These are phyloP conservation scores for Raphanus hybrid DNA, from an alignment of 441 rosid genomes.

Conservation along the genomic window DNA sequence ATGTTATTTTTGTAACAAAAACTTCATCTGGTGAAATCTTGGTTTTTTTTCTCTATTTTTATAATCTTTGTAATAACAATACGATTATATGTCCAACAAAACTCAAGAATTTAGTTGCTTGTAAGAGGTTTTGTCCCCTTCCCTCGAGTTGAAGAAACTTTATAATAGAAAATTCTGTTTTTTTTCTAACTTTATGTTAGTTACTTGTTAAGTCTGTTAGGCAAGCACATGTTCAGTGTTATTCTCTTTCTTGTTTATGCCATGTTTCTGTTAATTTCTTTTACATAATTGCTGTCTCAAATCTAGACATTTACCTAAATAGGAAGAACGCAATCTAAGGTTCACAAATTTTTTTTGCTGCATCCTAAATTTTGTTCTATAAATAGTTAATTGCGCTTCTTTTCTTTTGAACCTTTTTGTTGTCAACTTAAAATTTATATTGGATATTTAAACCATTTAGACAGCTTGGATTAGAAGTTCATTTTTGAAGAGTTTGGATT, in stretches of 20 bases:
- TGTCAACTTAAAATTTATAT: not conserved
- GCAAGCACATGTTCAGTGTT: slow-evolving; percentile 23
- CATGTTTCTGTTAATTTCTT: slow-evolving; percentile 5
- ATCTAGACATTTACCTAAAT: slow-evolving; percentile 14
- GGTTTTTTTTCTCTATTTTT: too few species aligned
- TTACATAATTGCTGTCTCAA: slow-evolving; percentile 14
- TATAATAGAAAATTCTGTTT: not conserved
- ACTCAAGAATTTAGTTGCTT: not conserved
- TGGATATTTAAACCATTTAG: not conserved
- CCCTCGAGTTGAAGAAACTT: too few species aligned
- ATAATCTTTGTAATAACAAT: not conserved
- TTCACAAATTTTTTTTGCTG: not conserved
- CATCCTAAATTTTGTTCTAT: not conserved
- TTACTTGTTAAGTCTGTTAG: not conserved
- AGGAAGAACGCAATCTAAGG: slow-evolving; percentile 30
- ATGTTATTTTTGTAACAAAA: too few species aligned
- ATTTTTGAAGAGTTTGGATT: not conserved
- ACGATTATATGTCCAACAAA: not conserved
- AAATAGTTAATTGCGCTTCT: not conserved
- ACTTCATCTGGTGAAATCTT: too few species aligned
- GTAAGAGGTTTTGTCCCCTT: not conserved
- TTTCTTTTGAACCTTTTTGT: not conserved
- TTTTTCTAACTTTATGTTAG: not conserved
- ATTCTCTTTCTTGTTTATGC: slow-evolving; percentile 8
- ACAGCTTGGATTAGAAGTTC: not conserved